Base-by-base conservation (phyloP, 225 moss, liverwort and hornwort species). In the Ulota crispa region DNA sequence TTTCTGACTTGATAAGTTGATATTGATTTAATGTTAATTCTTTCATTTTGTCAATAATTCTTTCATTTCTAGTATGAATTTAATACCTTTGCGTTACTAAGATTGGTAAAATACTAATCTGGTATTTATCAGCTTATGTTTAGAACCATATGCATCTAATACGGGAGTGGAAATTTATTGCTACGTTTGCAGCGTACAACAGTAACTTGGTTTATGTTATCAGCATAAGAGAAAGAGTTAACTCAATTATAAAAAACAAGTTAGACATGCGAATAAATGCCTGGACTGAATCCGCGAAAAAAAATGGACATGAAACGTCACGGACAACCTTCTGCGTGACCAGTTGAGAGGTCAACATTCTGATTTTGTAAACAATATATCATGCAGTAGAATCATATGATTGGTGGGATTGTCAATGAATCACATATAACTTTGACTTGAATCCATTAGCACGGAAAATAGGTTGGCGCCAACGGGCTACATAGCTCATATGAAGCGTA, bases 401-500 rank as follows among this genome's bases (percentile, higher is more conserved):
- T 14, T 73, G 50, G 41, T 41, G 26, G 26, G 50, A 36, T 61
- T 47, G 36, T 50, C 71, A 28, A 31, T 41, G 30, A 78, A 23
- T 72, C 66, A 30, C 52, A 61, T 12, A 73, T 24, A 27, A 15
- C 31, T 41, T 55, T 52, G 34, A 34, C 52, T 60, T 16, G 32
- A 72, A 60, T 68, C 31, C 31, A 73, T 42, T 53, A 18, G 27
- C 37, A 63, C 6, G 16, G 80, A 72, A 79, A 24, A 26, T 20
- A 64, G 28, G 37, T 20, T 34, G 42, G 62, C 61, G 81, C 28
- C 24, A 60, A 3, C 47, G 9, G 10, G 43, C 67, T 32, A 31
- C 27, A 66, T 11, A 53, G 36, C 34, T n/a, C 57, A 63, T 32
- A 53, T 20, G 31, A 68, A 45, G 31, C 47, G 54, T 90, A 97